These are phyloP conservation scores for Ceratocystis lukuohia DNA, from an alignment of 2,329 filamentous ascomycete species.

Conservation along the genomic window DNA sequence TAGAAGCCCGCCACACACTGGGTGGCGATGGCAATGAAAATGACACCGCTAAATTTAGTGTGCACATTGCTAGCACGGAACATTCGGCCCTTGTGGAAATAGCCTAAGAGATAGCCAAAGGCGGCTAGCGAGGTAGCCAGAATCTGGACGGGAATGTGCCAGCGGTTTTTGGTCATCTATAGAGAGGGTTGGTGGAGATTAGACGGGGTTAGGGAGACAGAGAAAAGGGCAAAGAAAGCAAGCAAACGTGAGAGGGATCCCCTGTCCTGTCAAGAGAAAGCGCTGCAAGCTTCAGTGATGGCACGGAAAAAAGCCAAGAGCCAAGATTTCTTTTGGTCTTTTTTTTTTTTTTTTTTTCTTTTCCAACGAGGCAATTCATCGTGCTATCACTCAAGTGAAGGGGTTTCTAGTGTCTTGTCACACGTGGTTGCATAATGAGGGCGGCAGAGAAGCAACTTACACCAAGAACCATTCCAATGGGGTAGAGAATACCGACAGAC, in stretches of 20 bases:
- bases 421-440: background rate
- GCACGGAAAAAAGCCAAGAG: background rate
- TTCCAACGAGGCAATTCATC: background rate
- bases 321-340: background rate
- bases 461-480: slow-evolving; percentile 86
- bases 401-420: background rate
- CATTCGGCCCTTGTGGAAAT: slow-evolving; percentile 76
- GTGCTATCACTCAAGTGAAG: background rate
- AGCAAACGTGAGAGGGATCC: background rate
- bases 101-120: slow-evolving; percentile 79
- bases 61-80: slow-evolving; percentile 68
- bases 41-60: slow-evolving; percentile 59
- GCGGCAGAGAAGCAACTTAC: slow-evolving; percentile 37
- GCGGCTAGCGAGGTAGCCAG: slow-evolving; percentile 62
- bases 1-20: slow-evolving; percentile 77
- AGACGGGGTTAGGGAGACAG: background rate
- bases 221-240: background rate
- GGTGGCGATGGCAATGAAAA: slow-evolving; percentile 65
- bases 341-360: too few relatives aligned
- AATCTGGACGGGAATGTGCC: slow-evolving; percentile 84
- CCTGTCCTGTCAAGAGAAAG: background rate
- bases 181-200: background rate
- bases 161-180: slow-evolving; percentile 76
- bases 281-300: background rate
- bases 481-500: slow-evolving; percentile 84